A percentile compares a stretch with the other conserved stretches of the same genome.
phyloP scores from a whole-genome alignment of 139 green algal genomes.

The Tetradesmus lagerheimii region DNA sequence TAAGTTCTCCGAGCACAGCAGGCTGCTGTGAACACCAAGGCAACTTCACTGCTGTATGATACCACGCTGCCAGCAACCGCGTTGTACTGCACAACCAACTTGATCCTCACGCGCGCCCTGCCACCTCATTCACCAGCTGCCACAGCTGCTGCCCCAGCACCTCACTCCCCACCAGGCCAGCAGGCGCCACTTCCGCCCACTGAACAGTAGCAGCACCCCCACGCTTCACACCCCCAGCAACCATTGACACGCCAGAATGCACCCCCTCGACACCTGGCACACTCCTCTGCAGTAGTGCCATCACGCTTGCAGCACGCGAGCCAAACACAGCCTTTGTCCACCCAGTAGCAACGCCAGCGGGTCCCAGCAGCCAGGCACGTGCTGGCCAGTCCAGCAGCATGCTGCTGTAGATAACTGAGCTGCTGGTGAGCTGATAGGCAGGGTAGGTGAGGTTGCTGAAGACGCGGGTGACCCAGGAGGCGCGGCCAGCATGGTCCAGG shows the following conservation, averaged over 20 bases:
- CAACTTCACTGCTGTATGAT: too few species aligned
- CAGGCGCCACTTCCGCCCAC: constrained; percentile 22
- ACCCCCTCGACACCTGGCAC: constrained; percentile 1
- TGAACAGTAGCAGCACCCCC: neutral
- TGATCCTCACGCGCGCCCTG: neutral
- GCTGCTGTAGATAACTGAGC: neutral
- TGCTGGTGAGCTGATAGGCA: neutral
- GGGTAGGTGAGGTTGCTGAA: neutral
- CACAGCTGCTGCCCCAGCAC: neutral
- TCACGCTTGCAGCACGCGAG: neutral
- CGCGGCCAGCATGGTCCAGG: constrained; percentile 21
- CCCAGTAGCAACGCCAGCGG: neutral
- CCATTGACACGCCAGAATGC: too few species aligned
- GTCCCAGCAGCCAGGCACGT: neutral
- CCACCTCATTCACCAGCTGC: constrained; percentile 11
- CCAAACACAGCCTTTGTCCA: constrained; percentile 1
- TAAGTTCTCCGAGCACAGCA: too few species aligned
- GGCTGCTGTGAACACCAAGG: too few species aligned
- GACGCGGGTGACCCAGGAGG: neutral
- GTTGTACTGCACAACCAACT: too few species aligned
- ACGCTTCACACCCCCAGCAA: neutral
- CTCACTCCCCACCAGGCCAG: neutral
- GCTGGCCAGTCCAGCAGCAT: constrained; percentile 30
- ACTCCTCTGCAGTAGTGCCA: neutral
- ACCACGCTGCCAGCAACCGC: too few species aligned